phyloP scores from a whole-genome alignment of 2,329 filamentous ascomycete species.

The Aureobasidium sp. region DNA sequence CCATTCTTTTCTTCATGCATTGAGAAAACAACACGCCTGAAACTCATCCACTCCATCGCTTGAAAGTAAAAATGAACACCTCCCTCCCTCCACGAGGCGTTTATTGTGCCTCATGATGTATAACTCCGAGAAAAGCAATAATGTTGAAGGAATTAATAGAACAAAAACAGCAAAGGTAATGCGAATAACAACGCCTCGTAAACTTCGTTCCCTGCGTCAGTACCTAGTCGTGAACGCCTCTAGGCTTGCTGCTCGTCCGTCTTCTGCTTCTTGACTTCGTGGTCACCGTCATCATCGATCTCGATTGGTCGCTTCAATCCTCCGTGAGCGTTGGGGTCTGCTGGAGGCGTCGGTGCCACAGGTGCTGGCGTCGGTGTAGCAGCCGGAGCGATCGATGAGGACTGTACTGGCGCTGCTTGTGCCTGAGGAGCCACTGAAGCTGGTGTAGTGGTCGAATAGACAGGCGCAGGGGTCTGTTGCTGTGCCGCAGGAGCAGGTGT shows the following conservation, averaged over 20 bases:
- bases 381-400: background rate
- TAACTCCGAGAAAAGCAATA: background rate
- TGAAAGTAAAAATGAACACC: background rate
- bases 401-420: background rate
- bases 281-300: conserved; percentile 12
- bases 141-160: background rate
- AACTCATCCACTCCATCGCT: conserved; percentile 1
- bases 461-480: background rate
- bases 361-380: background rate
- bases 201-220: background rate
- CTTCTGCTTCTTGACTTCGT: conserved; percentile 14
- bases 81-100: background rate
- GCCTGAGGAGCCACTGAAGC: background rate
- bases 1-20: conserved; percentile 1
- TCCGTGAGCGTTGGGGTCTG: background rate
- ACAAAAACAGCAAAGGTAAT: background rate
- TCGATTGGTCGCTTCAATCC: conserved; percentile 8
- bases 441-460: background rate
- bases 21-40: background rate
- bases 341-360: background rate
- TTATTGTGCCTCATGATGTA: background rate
- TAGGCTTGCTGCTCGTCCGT: background rate
- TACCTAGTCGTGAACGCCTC: background rate
- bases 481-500: background rate
- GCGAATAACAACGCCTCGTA: conserved; percentile 1